phyloP scores from a whole-genome alignment of 108 stramenopile species.

The Conticribra guillardii region DNA sequence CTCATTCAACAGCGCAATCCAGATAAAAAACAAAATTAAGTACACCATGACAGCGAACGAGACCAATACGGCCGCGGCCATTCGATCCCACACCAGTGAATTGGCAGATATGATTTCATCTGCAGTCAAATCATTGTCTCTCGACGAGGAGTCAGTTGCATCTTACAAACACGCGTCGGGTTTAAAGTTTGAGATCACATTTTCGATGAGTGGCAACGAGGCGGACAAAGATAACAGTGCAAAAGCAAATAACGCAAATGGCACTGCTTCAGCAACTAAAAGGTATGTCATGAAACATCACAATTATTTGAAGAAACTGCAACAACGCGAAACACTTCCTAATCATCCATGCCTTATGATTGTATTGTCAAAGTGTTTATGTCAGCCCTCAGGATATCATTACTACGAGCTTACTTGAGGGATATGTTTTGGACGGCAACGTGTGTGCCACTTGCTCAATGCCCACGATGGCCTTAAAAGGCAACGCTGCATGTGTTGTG shows the following conservation, averaged over 20 bases:
- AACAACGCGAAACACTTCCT: too few relatives aligned
- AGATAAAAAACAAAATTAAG: too few relatives aligned
- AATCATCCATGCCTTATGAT: neutral
- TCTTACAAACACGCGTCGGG: neutral
- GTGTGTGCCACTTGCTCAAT: neutral
- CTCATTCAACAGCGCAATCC: too few relatives aligned
- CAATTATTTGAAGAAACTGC: too few relatives aligned
- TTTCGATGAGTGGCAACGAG: neutral
- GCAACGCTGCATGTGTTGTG: neutral
- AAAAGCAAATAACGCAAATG: neutral
- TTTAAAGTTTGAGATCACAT: too few relatives aligned
- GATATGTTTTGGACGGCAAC: neutral
- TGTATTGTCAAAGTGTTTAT: neutral
- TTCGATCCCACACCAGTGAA: neutral
- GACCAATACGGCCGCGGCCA: neutral
- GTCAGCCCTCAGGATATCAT: neutral
- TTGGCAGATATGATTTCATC: neutral
- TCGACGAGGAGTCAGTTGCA: neutral
- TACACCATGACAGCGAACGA: too few relatives aligned
- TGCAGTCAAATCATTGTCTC: neutral
- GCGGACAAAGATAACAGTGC: neutral
- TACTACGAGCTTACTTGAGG: conserved; percentile 1
- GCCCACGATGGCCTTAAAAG: neutral
- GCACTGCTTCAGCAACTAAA: neutral
- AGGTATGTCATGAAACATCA: neutral